Base-by-base conservation (phyloP, 169 alveolate species). In the Eimeria falciformis region DNA sequence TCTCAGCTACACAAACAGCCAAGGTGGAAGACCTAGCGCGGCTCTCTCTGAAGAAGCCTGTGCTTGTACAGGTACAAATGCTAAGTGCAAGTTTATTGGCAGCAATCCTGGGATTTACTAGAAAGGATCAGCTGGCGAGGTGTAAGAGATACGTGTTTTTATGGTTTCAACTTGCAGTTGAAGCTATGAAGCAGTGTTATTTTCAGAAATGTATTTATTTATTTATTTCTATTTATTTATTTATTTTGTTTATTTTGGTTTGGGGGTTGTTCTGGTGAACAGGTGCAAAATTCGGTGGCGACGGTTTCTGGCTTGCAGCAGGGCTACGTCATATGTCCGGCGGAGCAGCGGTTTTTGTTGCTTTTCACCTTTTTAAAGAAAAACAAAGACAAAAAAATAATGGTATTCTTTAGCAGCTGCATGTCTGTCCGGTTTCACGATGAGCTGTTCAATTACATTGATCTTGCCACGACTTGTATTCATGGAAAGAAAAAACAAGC, bases 341-440 rank as follows among this genome's bases (percentile, higher is more conserved):
- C 99, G 17, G 99, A 98, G 87, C 97, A 97, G 95, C 97, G 99
- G 85, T 98, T 99, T 94, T 95, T 97, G 89, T 95, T 99, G 65
- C 96, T 99, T 71, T 99, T 97, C 93, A 98, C 99, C 23, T 98
- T 99, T 96, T 95, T 99, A 78, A 98, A 98, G 97, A 97, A 98
- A 94, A 98, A 98, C 92, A 91, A 96, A 84, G 97, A 98, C 94
- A 95, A 95, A 92, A 97, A 95, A 85, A 82, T 89, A 40, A 98
- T 99, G 99, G 99, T 99, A 29, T 99, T 99, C 96, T 98, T 99
- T 97, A 97, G 99, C 82, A 97, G 99, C 50, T 98, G 99, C 94
- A 98, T 98, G 95, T 98, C 99, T 46, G 99, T 98, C 82, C 98
- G 98, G 95, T 99, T 98, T 96, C 99, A 98, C 94, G 98, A 98